Percentiles rank a stretch among this genome's conserved stretches.
Conservation (phyloP, 768 basidiomycete genomes). For the Macrolepiota dolichaula region DNA sequence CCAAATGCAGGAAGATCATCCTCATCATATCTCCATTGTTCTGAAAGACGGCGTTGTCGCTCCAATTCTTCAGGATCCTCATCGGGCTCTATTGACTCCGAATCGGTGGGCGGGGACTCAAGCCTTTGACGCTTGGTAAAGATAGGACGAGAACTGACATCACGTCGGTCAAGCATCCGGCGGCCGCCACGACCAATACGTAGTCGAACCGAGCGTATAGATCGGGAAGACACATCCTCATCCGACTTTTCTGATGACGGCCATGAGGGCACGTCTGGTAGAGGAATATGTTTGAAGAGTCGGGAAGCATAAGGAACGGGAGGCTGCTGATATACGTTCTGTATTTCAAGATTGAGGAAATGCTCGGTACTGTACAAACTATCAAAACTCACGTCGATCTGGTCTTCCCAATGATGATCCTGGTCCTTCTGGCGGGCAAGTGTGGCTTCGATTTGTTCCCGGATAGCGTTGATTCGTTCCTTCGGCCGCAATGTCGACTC, state of each 20-base stretch:
- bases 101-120: conserved; percentile 19
- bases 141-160: conserved; percentile 24
- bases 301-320: conserved; percentile 56
- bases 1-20: conserved; percentile 59
- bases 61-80: conserved; percentile 37
- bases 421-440: conserved; percentile 63
- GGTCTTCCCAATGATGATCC: conserved; percentile 85
- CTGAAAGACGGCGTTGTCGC: conserved; percentile 34
- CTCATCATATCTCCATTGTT: conserved; percentile 67
- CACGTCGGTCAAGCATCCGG: conserved; percentile 69
- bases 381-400: conserved; percentile 61
- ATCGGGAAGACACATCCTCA: conserved; percentile 22
- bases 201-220: conserved; percentile 55
- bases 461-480: conserved; percentile 61
- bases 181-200: conserved; percentile 85
- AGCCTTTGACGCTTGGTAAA: conserved; percentile 18
- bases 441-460: conserved; percentile 58
- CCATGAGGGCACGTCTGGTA: conserved; percentile 31
- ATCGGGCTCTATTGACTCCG: conserved; percentile 29
- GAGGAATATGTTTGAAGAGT: conserved; percentile 61
- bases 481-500: conserved; percentile 59
- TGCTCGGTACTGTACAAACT: background rate
- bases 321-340: conserved; percentile 72
- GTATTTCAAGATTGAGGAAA: background rate
- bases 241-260: conserved; percentile 24